phyloP scores from a whole-genome alignment of 2,329 filamentous ascomycete species.

The Cladosporium austrohemisphaericum region DNA sequence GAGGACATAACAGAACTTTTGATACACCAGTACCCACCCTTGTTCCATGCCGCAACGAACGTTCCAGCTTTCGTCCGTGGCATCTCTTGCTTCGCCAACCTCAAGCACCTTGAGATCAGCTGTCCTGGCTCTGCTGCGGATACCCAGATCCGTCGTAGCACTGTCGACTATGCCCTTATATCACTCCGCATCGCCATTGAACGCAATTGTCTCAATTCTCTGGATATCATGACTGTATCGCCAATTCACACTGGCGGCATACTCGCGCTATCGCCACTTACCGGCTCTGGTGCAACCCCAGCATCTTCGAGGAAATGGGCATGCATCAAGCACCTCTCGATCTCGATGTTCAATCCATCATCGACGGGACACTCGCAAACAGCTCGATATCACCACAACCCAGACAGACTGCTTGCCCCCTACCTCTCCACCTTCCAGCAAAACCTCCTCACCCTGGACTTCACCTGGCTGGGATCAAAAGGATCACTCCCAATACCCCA shows the following conservation, averaged over 20 bases:
- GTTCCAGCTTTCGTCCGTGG: conserved; percentile 78
- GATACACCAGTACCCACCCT: conserved; percentile 79
- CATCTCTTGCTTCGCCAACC: conserved; percentile 62
- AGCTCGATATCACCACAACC: conserved; percentile 67
- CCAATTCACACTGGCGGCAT: conserved; percentile 72
- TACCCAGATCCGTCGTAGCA: conserved; percentile 69
- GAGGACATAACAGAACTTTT: conserved; percentile 75
- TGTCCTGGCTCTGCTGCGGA: conserved; percentile 66
- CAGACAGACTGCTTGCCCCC: conserved; percentile 63
- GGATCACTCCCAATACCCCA: conserved; percentile 72
- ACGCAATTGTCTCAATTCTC: conserved; percentile 60
- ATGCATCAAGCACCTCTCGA: conserved; percentile 70
- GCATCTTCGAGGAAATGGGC: conserved; percentile 69
- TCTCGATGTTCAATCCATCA: conserved; percentile 58
- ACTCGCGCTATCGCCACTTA: conserved; percentile 70
- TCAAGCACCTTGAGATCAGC: conserved; percentile 70
- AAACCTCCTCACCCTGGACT: conserved; percentile 56
- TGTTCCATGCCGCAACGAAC: conserved; percentile 88
- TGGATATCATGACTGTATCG: conserved; percentile 68
- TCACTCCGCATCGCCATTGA: conserved; percentile 81
- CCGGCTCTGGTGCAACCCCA: conserved; percentile 71
- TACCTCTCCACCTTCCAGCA: conserved; percentile 65
- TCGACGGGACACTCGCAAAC: background rate
- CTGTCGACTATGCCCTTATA: conserved; percentile 85
- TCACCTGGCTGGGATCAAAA: conserved; percentile 70